Percentiles rank a stretch among this genome's conserved stretches.
Conservation (phyloP, 1,284 basidiomycete species). For the Ustilago sp. region DNA sequence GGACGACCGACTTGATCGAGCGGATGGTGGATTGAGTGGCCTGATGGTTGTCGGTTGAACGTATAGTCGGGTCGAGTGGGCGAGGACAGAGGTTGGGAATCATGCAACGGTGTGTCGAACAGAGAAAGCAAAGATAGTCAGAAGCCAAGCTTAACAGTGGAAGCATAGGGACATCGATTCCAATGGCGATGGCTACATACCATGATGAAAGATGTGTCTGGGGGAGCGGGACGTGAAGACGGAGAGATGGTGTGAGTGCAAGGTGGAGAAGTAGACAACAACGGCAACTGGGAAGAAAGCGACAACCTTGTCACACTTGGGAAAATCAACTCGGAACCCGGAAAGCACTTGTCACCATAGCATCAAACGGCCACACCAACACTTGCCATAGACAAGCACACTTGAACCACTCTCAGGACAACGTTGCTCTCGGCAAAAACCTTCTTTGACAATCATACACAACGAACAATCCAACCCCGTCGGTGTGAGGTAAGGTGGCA, state of each 20-base stretch:
- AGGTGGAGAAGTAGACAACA: constrained; percentile 5
- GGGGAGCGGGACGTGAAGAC: neutral
- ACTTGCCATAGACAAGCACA: neutral
- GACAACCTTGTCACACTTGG: neutral
- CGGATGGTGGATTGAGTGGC: constrained; percentile 65
- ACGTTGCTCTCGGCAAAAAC: too few relatives aligned
- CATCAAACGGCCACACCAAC: neutral
- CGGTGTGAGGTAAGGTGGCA: neutral
- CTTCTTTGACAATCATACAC: too few relatives aligned
- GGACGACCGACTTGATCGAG: constrained; percentile 90
- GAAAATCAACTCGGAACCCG: constrained; percentile 38
- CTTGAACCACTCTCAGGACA: neutral
- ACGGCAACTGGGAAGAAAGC: constrained; percentile 20
- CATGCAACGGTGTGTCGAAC: neutral
- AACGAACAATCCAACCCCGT: neutral
- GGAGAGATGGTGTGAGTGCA: constrained; percentile 6
- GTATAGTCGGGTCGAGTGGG: neutral
- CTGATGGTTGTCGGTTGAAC: constrained; percentile 3
- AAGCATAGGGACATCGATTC: neutral
- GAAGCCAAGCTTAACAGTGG: neutral
- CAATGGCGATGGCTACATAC: constrained; percentile 14
- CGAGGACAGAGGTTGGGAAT: neutral
- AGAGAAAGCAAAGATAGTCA: neutral
- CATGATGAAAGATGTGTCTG: constrained; percentile 29
- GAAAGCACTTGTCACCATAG: neutral